These are phyloP conservation scores for Collariella sp. DNA, from an alignment of 495 filamentous ascomycete species.

Conservation along the genomic window DNA sequence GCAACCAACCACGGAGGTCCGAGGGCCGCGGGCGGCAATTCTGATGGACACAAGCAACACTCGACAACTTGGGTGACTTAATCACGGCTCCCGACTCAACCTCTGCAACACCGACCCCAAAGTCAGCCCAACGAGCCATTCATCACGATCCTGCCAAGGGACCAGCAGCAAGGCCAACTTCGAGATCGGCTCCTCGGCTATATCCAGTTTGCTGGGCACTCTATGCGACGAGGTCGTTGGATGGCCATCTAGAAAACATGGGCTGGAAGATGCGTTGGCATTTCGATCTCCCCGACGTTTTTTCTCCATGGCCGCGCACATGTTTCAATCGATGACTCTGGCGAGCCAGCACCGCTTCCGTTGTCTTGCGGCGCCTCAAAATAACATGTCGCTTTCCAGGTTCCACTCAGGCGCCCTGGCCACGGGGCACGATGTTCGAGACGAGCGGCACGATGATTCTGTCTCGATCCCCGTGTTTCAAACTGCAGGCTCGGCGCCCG, in stretches of 20 bases:
- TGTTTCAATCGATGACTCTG: not conserved
- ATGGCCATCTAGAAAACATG: not conserved
- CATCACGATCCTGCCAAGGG: not conserved
- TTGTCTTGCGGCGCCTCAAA: conserved; percentile 1
- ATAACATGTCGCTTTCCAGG: not conserved
- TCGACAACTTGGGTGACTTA: no score
- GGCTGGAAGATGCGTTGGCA: conserved; percentile 2
- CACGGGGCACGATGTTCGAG: not conserved
- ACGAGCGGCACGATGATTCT: no score
- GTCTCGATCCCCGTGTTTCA: no score
- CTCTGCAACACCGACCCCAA: no score
- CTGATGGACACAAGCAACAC: no score
- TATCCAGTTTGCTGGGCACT: not conserved
- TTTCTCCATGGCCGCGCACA: not conserved
- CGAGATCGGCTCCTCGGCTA: not conserved
- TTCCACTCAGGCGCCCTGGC: not conserved
- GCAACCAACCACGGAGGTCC: conserved; percentile 1
- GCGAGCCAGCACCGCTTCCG: not conserved
- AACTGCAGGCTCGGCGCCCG: no score
- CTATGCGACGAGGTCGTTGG: not conserved
- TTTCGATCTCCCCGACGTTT: not conserved
- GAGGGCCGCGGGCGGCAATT: not conserved
- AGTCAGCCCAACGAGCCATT: no score
- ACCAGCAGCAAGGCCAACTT: not conserved
- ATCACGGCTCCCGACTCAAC: no score